Percentiles rank a stretch among this genome's conserved stretches.
These are phyloP conservation scores for Leccinum broughii DNA, from an alignment of 768 basidiomycete genomes.

Conservation along the genomic window DNA sequence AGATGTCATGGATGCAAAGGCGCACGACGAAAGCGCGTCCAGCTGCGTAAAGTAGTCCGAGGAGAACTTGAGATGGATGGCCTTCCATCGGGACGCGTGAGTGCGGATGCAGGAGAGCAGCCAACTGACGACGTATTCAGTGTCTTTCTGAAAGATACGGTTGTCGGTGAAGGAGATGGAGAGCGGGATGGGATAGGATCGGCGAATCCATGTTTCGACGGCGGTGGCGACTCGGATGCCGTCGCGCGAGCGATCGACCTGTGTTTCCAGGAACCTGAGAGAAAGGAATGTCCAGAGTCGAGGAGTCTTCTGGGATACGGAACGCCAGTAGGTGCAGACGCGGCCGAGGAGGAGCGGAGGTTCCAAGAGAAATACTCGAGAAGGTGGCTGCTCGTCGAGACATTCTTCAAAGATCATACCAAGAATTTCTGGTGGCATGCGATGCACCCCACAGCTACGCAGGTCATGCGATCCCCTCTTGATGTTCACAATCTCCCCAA, in stretches of 20 bases:
- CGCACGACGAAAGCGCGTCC: constrained; percentile 19
- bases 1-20: constrained; percentile 23
- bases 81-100: constrained; percentile 27
- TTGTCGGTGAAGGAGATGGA: constrained; percentile 29
- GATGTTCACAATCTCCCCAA: neutral
- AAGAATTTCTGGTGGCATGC: constrained; percentile 42
- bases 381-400: constrained; percentile 5
- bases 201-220: constrained; percentile 25
- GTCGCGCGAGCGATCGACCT: constrained; percentile 24
- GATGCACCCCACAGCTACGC: constrained; percentile 2
- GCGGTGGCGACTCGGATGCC: constrained; percentile 12
- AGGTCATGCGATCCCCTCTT: neutral
- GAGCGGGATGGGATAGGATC: constrained; percentile 22
- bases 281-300: constrained; percentile 30
- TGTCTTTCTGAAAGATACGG: constrained; percentile 28
- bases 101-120: constrained; percentile 19
- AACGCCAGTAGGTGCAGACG: constrained; percentile 30
- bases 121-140: constrained; percentile 21
- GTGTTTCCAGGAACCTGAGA: constrained; percentile 23
- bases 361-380: constrained; percentile 5
- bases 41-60: constrained; percentile 28
- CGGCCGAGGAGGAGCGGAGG: constrained; percentile 27
- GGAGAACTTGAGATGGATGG: constrained; percentile 28
- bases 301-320: constrained; percentile 15
- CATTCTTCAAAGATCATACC: constrained; percentile 27